Base-by-base conservation (phyloP, 805 yeast species). In the Candida fluviatilis region DNA sequence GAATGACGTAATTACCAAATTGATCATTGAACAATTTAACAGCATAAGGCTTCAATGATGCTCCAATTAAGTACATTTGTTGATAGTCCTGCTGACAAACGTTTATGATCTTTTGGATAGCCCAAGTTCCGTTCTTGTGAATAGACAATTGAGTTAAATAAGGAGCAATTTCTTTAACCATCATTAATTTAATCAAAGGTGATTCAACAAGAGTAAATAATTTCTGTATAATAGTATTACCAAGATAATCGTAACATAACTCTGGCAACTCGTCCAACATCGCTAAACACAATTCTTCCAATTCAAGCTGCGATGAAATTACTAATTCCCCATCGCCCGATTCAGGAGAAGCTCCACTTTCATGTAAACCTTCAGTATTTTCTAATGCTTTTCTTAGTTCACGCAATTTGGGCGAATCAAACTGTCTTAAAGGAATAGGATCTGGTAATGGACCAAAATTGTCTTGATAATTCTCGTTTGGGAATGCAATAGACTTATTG, bases 121-220 rank as follows among this genome's bases (percentile, higher is more conserved):
- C 98, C 99, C 99, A 93, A 4, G 99, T 93, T 45, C 99, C 99
- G 59, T 93, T 93, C 55, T 93, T 93, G 65, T 93, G 99, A 39
- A 88, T 82, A 50, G 97, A 93, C 71, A 91, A 83, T 50, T 88
- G 95, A 1, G 96, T 86, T 46, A 93, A 68, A 53, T 74, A 86
- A 18, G 90, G 95, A 3, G 83, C 69, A 29, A 95, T 77, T 46
- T 76, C 77, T 51, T 83, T 78, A 39, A 93, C 72, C 87, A 93
- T 84, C 57, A 83, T 75, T 48, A 85, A 82, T 54, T 87, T 86
- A 40, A 89, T 71, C 3, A 81, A 70, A 14, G 82, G 77, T 4
- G 86, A 76, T 32, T 65, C 60, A 32, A 88, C 75, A 37, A 72
- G 69, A 34, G 84, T 84, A 55, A 90, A 90, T 21, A 93, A 64